Conservation (phyloP, 1,139 yeast genomes). For the Geotrichum aggregatum region DNA sequence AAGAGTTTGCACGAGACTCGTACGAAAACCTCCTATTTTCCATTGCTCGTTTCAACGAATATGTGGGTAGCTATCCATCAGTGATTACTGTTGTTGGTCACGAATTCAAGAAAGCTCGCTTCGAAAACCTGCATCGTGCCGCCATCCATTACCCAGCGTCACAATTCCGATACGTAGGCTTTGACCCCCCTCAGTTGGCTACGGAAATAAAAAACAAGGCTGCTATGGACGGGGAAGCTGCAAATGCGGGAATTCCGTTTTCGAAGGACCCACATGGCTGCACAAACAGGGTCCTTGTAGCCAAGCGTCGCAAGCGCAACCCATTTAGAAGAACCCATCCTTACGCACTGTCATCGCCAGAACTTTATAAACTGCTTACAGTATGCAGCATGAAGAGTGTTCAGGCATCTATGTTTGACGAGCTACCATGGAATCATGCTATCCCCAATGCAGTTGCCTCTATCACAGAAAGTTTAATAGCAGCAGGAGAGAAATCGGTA, state of each 20-base stretch:
- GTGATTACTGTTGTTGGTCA: slow-evolving; percentile 62
- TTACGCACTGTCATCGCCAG: slow-evolving; percentile 37
- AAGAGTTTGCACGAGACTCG: slow-evolving; percentile 76
- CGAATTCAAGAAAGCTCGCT: slow-evolving; percentile 64
- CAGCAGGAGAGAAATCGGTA: too few species aligned
- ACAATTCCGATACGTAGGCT: slow-evolving; percentile 52
- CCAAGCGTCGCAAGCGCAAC: slow-evolving; percentile 50
- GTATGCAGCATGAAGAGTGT: slow-evolving; percentile 20
- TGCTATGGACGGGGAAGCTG: slow-evolving; percentile 20
- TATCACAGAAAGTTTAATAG: too few species aligned
- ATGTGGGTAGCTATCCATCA: slow-evolving; percentile 48
- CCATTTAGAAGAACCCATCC: slow-evolving; percentile 53
- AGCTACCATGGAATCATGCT: neutral
- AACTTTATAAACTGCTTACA: slow-evolving; percentile 23
- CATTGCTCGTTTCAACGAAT: slow-evolving; percentile 53
- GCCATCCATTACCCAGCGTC: slow-evolving; percentile 45
- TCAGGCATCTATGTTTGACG: neutral
- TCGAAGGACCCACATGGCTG: slow-evolving; percentile 60
- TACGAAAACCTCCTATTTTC: slow-evolving; percentile 72
- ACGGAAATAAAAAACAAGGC: neutral
- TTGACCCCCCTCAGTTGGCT: slow-evolving; percentile 42
- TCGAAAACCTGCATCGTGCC: slow-evolving; percentile 52
- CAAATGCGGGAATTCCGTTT: slow-evolving; percentile 56
- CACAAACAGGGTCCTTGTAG: slow-evolving; percentile 40
- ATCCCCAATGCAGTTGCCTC: neutral